These are phyloP conservation scores for Haematococcus lacustris DNA, from an alignment of 139 green algal genomes.

Conservation along the genomic window DNA sequence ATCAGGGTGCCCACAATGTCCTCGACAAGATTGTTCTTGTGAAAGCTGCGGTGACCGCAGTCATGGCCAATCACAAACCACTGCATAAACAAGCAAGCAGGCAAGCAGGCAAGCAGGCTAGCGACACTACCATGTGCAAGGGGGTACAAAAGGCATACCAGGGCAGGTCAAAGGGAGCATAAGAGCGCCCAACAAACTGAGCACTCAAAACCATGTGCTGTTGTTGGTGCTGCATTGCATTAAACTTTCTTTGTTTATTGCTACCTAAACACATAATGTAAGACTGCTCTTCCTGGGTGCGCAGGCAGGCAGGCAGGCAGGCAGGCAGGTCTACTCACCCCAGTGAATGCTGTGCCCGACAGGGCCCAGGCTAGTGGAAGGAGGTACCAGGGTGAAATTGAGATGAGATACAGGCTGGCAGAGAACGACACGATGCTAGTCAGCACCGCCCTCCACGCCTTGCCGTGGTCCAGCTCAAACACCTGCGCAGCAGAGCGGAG, in stretches of 20 bases:
- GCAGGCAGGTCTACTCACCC: conserved; percentile 47
- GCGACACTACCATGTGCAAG: no score
- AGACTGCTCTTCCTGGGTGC: no score
- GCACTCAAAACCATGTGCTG: no score
- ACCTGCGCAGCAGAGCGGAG: conserved; percentile 68
- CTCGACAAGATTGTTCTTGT: conserved; percentile 91
- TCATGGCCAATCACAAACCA: conserved; percentile 95
- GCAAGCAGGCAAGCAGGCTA: no score
- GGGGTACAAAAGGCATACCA: no score
- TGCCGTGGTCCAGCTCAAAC: conserved; percentile 72
- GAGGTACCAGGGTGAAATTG: conserved; percentile 80
- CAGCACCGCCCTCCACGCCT: conserved; percentile 65
- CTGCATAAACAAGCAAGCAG: no score
- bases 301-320: neutral
- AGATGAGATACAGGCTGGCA: conserved; percentile 68
- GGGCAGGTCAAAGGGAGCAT: no score
- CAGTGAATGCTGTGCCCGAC: conserved; percentile 86
- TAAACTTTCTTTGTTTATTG: no score
- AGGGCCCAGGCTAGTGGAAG: conserved; percentile 86
- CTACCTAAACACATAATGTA: no score
- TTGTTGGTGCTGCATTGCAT: no score
- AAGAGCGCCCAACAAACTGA: no score
- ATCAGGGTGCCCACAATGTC: conserved; percentile 93
- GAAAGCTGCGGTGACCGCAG: conserved; percentile 88
- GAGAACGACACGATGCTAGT: conserved; percentile 57